These are phyloP conservation scores for Septoria petroselini DNA, from an alignment of 2,329 filamentous ascomycete genomes.

Conservation along the genomic window DNA sequence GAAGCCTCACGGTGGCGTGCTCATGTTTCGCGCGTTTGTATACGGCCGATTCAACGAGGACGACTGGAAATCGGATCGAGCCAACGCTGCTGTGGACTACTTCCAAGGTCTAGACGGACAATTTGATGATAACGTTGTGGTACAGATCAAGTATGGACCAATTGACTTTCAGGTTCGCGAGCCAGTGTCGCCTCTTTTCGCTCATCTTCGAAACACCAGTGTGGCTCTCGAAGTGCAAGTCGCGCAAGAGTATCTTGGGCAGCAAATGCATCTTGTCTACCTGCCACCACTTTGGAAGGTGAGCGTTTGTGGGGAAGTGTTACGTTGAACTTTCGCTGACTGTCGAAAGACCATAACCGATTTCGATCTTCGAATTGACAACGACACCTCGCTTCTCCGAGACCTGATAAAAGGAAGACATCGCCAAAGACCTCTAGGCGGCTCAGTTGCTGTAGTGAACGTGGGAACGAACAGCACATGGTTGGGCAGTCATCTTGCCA, in stretches of 20 bases:
- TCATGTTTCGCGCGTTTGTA: slow-evolving; percentile 71
- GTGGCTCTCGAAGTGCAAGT: slow-evolving; percentile 64
- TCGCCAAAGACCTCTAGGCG: slow-evolving; percentile 57
- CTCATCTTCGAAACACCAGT: slow-evolving; percentile 48
- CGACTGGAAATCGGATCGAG: slow-evolving; percentile 65
- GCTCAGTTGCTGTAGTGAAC: slow-evolving; percentile 65
- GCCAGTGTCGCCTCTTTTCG: slow-evolving; percentile 63
- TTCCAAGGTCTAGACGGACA: slow-evolving; percentile 62
- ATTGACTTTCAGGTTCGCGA: slow-evolving; percentile 74
- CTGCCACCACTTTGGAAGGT: slow-evolving; percentile 64
- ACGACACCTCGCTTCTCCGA: slow-evolving; percentile 54
- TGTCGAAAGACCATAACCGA: slow-evolving; percentile 53
- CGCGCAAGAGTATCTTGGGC: slow-evolving; percentile 67
- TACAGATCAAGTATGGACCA: slow-evolving; percentile 72
- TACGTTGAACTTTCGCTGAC: not conserved
- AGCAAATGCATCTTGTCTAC: slow-evolving; percentile 67
- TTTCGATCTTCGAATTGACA: slow-evolving; percentile 63
- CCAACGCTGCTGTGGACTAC: slow-evolving; percentile 66
- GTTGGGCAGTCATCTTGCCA: slow-evolving; percentile 66
- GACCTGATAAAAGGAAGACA: slow-evolving; percentile 61
- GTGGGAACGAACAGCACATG: slow-evolving; percentile 65
- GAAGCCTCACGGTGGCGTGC: slow-evolving; percentile 57
- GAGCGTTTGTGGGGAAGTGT: not conserved
- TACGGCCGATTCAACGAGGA: slow-evolving; percentile 60
- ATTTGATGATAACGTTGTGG: slow-evolving; percentile 67